Conservation (phyloP, 2,329 filamentous ascomycete species). For the Grosmannia penicillata region DNA sequence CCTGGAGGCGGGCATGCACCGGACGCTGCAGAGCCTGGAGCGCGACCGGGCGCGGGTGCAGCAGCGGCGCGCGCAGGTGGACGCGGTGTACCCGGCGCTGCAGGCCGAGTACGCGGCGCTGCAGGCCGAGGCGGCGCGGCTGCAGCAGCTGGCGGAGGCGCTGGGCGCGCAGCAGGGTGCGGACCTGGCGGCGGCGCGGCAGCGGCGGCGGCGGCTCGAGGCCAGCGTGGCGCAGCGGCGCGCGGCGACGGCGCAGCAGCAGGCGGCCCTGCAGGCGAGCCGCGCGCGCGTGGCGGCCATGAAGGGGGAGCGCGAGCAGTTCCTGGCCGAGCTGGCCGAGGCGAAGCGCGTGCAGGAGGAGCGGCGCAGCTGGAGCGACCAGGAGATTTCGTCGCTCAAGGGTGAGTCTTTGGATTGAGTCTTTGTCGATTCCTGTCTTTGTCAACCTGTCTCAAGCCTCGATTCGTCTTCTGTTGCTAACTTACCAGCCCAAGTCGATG, state of each 20-base stretch:
- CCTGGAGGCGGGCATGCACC: constrained; percentile 65
- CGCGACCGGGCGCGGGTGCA: constrained; percentile 53
- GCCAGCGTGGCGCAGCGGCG: constrained; percentile 56
- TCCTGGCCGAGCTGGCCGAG: constrained; percentile 59
- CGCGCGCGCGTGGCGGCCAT: constrained; percentile 48
- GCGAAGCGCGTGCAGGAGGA: constrained; percentile 76
- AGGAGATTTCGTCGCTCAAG: constrained; percentile 68
- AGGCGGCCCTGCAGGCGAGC: constrained; percentile 51
- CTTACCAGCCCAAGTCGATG: constrained; percentile 43
- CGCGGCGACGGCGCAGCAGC: constrained; percentile 49
- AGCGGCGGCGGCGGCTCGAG: constrained; percentile 49
- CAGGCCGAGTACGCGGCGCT: constrained; percentile 46
- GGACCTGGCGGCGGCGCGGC: constrained; percentile 60
- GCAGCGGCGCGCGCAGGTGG: constrained; percentile 54
- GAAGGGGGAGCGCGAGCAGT: constrained; percentile 52
- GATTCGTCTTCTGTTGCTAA: not conserved
- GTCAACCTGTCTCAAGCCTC: too few species aligned
- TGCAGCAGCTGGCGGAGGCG: constrained; percentile 60
- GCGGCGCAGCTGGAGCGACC: constrained; percentile 75
- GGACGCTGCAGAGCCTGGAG: constrained; percentile 63
- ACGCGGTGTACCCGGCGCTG: constrained; percentile 51
- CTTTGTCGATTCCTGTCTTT: constrained; percentile 1
- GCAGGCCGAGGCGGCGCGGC: constrained; percentile 45
- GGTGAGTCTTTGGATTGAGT: constrained; percentile 31
- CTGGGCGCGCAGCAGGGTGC: constrained; percentile 68